Evolutionary conservation across 768 basidiomycete species (phyloP), one percentile per base, ranked within the genome.

Genomic region (Cystofilobasidium macerans): DNA sequence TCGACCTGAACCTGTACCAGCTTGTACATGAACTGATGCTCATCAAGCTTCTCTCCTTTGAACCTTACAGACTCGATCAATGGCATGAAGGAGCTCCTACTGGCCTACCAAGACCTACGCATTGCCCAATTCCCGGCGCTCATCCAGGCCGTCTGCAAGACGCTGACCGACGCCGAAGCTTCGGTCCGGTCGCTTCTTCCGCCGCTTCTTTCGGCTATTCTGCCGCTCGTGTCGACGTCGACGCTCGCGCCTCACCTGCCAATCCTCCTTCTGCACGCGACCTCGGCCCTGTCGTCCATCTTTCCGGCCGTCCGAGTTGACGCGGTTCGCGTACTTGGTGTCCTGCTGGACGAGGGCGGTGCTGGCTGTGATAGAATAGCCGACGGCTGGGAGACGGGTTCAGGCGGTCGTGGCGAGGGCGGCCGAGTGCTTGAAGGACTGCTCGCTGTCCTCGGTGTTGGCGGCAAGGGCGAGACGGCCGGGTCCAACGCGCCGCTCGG

Each of bases 231-330:
- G 14, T 45, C 67, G 16, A 26, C 26, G 28, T 35, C 61, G 32
- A 80, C 83, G 59, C 76, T 97, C 0, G 67, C 78, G 0, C 91
- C 93, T 6, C 89, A 95, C 72, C 79, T 86, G 0, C 79, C 88
- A 1, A 72, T 85, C 0, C 78, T 97, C 7, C 79, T 97, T 28
- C 82, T 98, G 20, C 94, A 92, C 74, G 84, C 85, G 0, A 85
- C 88, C 8, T 94, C 92, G 13, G 89, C 90, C 0, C 86, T 93
- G 74, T 92, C 89, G 0, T 88, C 93, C 71, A 94, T 98, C 56
- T 95, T 92, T 75, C 92, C 92, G 26, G 90, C 94, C 75, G 90
- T 97, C 67, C 83, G 91, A 20, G 81, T 97, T 43, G 93, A 97
- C 72, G 89, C 90, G 3, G 80, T 94, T 62, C 60, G 60, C 36